Evolutionary conservation across 495 filamentous ascomycete species (phyloP), one percentile per base, ranked within the genome.

Genomic region (Neurospora intermedia): DNA sequence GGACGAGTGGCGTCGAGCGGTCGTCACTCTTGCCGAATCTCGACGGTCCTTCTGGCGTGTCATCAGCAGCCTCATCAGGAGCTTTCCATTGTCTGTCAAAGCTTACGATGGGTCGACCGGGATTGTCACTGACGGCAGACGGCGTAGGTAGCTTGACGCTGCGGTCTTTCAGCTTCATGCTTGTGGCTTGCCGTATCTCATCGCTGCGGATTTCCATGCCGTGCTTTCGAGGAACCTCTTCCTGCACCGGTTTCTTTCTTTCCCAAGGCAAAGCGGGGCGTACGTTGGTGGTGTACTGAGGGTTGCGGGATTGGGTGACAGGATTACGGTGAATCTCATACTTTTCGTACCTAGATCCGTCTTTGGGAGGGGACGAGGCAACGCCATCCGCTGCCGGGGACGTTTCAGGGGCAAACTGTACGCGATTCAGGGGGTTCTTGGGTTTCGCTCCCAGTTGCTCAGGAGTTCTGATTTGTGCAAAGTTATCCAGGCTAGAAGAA

Each of bases 71-170:
- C 80, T 86, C 86, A 77, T 83, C 86, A 74, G 81, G 84, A 72
- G 92, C 88, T 82, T 90, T 91, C 93, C 92, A 96, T 81, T 90
- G 85, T 76, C 84, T 85, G 80, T 94, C 88, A 85, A 97, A 97
- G 86, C 94, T 97, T 84, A 97, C 93, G 81, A 97, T 97, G 70
- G 93, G 94, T 77, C 94, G 88, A 71, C 93, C 92, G 71, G 91
- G 89, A 74, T 86, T 90, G 82, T 96, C 90, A 83, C 92, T 96
- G 79, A 97, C 93, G 48, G 92, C 88, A 40, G 92, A 92, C 76
- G 94, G 94, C 77, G 89, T 94, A 6, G 94, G 94, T 41, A 97
- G 82, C 76, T 91, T 95, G 69, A 91, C 82, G 78, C 94, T 97
- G 76, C 94, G 89, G 79, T 97, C 93, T 75, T 88, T 93, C 72